Evolutionary conservation across 1,139 yeast species (phyloP), one percentile per base, ranked within the genome.

Genomic region (Taphrina communis): DNA sequence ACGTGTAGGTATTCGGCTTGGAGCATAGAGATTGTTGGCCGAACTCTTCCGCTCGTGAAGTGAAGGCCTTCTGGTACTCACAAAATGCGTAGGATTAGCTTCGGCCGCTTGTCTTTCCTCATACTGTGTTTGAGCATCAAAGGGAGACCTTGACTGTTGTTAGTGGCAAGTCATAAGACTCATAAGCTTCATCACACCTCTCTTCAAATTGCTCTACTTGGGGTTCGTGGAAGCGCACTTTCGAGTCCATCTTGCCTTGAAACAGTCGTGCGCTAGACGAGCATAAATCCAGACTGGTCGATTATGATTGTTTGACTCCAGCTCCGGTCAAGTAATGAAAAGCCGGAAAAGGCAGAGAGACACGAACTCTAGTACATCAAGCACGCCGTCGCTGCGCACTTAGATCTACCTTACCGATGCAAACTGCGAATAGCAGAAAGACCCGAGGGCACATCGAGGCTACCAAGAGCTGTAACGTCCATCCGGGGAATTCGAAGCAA

Each of bases 171-270:
- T 9, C 6, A 39, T 14, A 44, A 44, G 6, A n/a, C 2, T 44
- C 48, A 14, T 44, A 7, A 6, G n/a, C 17, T 12, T 44, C 19
- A 19, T 5, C 38, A n/a, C 46, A 59, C 39, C 63, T 36, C n/a
- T 59, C 52, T 11, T 31, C 41, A 36, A 11, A 36, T 6, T 51
- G 42, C 17, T 51, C 56, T 39, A 19, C 31, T 39, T 51, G 59
- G 8, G 67, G 61, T 39, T 63, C 67, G 25, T 53, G 67, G 50
- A 63, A 63, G 14, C 67, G 60, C 38, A 63, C 67, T 35, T 63
- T 63, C 9, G 60, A 36, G 48, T 63, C 67, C 67, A 63, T 63
- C 17, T 9, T 2, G 36, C 9, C 17, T 53, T 25, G 42, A 31
- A 50, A 12, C n/a, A 9, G 38, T 21, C 55, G 35, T 21, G 55